Base-by-base conservation (phyloP, 495 filamentous ascomycete genomes). In the Penicillium herquei region DNA sequence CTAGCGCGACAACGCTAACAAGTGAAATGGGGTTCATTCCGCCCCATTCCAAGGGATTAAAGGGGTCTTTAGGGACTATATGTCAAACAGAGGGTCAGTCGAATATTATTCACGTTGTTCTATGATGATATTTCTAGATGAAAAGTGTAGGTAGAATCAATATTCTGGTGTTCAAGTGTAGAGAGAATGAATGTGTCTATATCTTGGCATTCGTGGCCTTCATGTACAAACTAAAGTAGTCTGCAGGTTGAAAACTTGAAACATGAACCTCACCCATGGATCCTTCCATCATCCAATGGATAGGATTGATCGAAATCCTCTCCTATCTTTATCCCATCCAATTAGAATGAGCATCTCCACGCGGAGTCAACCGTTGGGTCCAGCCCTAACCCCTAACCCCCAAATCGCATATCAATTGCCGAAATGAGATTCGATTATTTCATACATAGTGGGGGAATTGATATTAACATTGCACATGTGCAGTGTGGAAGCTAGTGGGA, bases 311-410 rank as follows among this genome's bases (percentile, higher is more conserved):
- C 18, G 18, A 37, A 9, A 37, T 37, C 12, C 9, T 37, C 34
- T 37, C 34, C 34, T 37, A 37, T 37, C 34, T 37, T 37, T 37
- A 13, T 37, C 1, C 7, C 34, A 26, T 39, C 35, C 35, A 41
- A 41, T 17, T 2, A 10, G 9, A 37, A 3, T 37, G 2, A 10
- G 8, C 2, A 21, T 40, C 49, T 51, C 49, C 49, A 39, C 49
- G 43, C 52, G 52, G 26, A 37, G 43, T 16, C 26, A 47, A 43
- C 35, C 49, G 49, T 53, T 53, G 50, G 51, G 16, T 17, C 50
- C 18, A 57, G 49, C 55, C 55, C 49, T 53, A 57, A 33, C 35
- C n/a, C 32, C 34, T 31, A 16, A n/a, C 40, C 16, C 37, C 17
- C n/a, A 7, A 14, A 16, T 12, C 9, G 37, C 32, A 44, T 43